Evolutionary conservation across 148 eudicot genomes (phyloP), one percentile per base, ranked within the genome.

Genomic region (Mesembryanthemum crystallinum): DNA sequence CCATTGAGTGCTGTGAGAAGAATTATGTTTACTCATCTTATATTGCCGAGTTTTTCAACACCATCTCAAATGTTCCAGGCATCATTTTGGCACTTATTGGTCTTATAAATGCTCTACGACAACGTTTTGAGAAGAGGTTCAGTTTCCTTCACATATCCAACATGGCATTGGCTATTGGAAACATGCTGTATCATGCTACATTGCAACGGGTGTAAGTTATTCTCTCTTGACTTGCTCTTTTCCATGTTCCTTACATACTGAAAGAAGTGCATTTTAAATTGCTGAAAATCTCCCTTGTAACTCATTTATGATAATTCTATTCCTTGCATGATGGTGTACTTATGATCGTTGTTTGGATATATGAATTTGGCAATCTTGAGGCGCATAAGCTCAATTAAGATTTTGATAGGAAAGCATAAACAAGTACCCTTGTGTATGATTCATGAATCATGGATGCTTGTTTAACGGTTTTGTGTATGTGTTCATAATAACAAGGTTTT

Each of bases 111-210:
- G 93, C 92, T 59, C 57, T 88, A 81, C 84, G 90, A 62, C 94
- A 89, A 84, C 87, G 87, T 27, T 91, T 91, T 66, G 97, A 91
- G 82, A 91, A 88, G 84, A 85, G 94, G 74, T 91, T 91, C 67
- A 91, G 89, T 80, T 88, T 89, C 78, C 92, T 91, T 65, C 93
- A 91, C 83, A 45, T 91, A 71, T 91, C 94, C 75, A 91, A 91
- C 86, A 79, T 91, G 86, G 83, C 90, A 60, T 83, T 91, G 79
- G 92, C 92, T 68, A 85, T 91, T 67, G 97, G 97, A 67, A 88
- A 92, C 88, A 87, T 89, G 87, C 55, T 90, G 78, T 91, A 79
- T 79, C 97, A 92, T 85, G 97, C 97, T 67, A 91, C 94, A 7
- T 73, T 91, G 73, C 93, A 85, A 73, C 83, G 83, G 39, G 74